Base-by-base conservation (phyloP, 768 basidiomycete species). In the Neoboletus brunneissimus region DNA sequence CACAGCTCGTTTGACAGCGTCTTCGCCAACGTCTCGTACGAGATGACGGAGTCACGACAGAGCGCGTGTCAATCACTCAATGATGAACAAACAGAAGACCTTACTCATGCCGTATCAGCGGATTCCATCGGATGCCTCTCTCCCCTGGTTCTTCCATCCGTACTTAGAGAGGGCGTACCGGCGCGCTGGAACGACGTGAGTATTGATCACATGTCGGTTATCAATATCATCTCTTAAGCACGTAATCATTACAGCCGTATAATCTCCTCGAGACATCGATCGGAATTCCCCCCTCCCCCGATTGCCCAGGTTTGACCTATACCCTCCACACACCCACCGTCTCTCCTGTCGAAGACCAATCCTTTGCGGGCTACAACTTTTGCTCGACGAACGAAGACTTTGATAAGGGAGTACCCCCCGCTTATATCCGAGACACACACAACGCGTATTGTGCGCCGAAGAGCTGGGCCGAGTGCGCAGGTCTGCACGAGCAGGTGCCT, bases 121-220 rank as follows among this genome's bases (percentile, higher is more conserved):
- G 70, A 71, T 31, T 49, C 64, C 34, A 52, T 62, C 45, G 69
- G 69, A 23, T 64, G 61, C 31, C 65, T 71, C 5, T 71, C 70
- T 20, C 70, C 71, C 27, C 48, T 71, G 34, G 65, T 71, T 9
- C 71, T 72, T 48, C 69, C 69, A 5, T 71, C 69, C 37, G 49
- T 63, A 55, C 69, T 71, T 42, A 59, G 69, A 38, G 67, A 71
- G 48, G 69, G 60, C 16, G 54, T 52, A 27, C 64, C 71, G 8
- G 69, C 71, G 20, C 71, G 70, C 25, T 71, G 70, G 70, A 71
- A 71, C 60, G 66, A 72, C 63, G 71, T 71, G 59, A 71, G 69
- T 59, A 57, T 47, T 22, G 23, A 50, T 58, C 51, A 27, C 45
- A 48, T 47, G 32, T 51, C 52, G 34, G 43, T 52, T 68, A 54